Conservation (phyloP, 345 rosid species). For the Lenwebbia sp. region DNA sequence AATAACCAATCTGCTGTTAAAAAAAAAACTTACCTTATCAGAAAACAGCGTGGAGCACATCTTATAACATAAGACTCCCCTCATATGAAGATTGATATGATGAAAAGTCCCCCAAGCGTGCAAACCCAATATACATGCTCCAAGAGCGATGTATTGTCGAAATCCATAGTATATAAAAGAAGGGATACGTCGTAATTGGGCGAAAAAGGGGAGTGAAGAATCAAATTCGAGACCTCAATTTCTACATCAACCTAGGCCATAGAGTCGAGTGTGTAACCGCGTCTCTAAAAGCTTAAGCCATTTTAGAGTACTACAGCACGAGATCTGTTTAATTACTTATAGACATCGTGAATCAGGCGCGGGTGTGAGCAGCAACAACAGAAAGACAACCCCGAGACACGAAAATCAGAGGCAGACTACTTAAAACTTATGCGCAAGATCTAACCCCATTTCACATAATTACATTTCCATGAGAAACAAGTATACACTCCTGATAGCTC, state of each 20-base stretch:
- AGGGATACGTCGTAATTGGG: background rate
- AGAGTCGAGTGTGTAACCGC: background rate
- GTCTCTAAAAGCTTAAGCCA: background rate
- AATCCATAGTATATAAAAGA: background rate
- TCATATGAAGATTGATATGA: background rate
- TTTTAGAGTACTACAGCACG: background rate
- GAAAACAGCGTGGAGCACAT: background rate
- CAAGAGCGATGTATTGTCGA: background rate
- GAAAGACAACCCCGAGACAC: background rate
- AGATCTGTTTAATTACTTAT: background rate
- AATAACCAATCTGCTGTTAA: background rate
- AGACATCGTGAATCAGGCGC: background rate
- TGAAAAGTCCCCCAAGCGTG: background rate
- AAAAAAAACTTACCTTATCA: background rate
- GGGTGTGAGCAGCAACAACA: background rate
- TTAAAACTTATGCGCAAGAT: background rate
- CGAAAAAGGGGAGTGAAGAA: background rate
- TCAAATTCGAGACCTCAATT: background rate
- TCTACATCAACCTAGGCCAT: background rate
- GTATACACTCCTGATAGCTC: background rate
- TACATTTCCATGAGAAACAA: background rate
- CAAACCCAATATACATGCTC: background rate
- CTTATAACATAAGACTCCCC: background rate
- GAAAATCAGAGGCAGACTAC: background rate
- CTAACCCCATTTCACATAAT: background rate